Evolutionary conservation across 768 basidiomycete species (phyloP).

Genomic region (Auricularia sp.): DNA sequence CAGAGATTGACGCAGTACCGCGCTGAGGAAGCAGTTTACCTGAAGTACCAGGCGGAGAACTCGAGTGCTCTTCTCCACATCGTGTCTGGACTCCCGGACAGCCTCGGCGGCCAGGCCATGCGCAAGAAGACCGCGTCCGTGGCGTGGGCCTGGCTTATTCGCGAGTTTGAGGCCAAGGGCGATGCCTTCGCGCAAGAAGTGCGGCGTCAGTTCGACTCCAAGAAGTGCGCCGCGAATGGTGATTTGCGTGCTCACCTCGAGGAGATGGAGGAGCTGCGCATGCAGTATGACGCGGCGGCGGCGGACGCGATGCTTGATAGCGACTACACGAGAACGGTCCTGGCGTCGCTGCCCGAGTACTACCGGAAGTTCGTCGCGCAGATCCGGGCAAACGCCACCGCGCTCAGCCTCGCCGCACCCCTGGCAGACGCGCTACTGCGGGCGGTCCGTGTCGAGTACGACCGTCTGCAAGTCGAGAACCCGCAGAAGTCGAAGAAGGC

Average conservation of each 20-base stretch:
- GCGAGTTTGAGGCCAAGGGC: not conserved
- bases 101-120: not conserved
- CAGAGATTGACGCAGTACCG: not conserved
- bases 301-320: not conserved
- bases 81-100: not conserved
- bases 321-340: not conserved
- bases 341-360: not conserved
- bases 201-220: not conserved
- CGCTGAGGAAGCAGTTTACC: not conserved
- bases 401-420: not conserved
- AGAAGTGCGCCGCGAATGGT: not conserved
- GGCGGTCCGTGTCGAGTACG: not conserved
- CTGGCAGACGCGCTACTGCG: not conserved
- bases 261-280: not conserved
- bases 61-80: not conserved
- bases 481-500: not conserved
- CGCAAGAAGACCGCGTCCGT: not conserved
- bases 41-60: not conserved
- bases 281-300: not conserved
- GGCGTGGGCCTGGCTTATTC: not conserved
- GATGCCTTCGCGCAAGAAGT: not conserved
- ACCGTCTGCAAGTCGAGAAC: not conserved
- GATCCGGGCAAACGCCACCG: not conserved
- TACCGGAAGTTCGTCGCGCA: not conserved
- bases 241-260: not conserved